Evolutionary conservation across 495 filamentous ascomycete genomes (phyloP).

Genomic region (Penicillium egyptiacum): DNA sequence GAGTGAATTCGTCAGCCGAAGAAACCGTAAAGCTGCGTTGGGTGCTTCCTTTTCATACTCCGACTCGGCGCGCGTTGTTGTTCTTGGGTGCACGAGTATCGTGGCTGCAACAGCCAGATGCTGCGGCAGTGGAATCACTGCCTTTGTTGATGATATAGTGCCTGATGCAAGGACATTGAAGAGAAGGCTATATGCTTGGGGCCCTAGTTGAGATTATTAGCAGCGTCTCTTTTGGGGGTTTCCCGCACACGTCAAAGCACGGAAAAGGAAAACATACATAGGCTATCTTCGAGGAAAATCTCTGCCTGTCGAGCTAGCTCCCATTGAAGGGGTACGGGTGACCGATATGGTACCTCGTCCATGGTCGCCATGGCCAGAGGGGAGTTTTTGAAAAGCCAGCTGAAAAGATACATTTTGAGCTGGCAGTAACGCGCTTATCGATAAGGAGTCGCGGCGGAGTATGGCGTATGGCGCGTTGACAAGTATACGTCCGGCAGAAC

Average conservation of each 20-base stretch:
- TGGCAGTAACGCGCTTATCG: conserved; percentile 29
- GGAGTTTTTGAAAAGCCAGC: conserved; percentile 9
- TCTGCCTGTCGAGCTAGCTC: conserved; percentile 64
- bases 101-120: conserved; percentile 69
- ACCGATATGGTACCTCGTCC: conserved; percentile 44
- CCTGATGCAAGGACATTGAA: conserved; percentile 61
- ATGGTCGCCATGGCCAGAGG: conserved; percentile 23
- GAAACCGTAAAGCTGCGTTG: conserved; percentile 55
- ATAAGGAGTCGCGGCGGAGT: conserved; percentile 17
- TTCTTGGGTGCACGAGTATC: conserved; percentile 66
- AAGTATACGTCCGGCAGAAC: not conserved
- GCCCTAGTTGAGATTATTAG: conserved; percentile 49
- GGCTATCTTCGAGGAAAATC: conserved; percentile 74
- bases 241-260: not conserved
- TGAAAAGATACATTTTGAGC: conserved; percentile 13
- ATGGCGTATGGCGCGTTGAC: not conserved
- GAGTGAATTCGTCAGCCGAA: conserved; percentile 54
- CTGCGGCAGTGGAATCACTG: conserved; percentile 50
- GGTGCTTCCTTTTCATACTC: conserved; percentile 53
- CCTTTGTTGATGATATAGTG: conserved; percentile 41
- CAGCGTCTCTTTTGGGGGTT: not conserved
- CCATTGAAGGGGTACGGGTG: conserved; percentile 54
- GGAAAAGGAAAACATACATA: conserved; percentile 51
- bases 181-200: conserved; percentile 67
- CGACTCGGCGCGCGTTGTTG: conserved; percentile 61